Evolutionary conservation across 2,329 filamentous ascomycete genomes (phyloP).

Genomic region (Dichotomopilus funicola): DNA sequence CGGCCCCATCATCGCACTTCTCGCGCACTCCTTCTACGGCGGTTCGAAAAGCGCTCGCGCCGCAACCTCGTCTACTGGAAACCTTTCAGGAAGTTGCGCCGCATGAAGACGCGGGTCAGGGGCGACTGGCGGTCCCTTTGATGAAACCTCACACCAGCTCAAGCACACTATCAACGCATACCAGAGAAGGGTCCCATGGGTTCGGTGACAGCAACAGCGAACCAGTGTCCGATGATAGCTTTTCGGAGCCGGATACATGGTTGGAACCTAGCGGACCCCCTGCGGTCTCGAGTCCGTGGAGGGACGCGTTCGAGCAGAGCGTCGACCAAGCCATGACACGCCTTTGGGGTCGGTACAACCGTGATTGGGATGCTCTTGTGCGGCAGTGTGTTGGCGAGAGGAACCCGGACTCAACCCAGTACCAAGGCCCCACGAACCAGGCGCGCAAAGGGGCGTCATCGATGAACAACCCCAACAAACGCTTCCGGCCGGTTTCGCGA

Average conservation of each 20-base stretch:
- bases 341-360: conserved; percentile 21
- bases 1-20: neutral
- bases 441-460: conserved; percentile 12
- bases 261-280: conserved; percentile 6
- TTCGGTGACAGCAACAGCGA: conserved; percentile 20
- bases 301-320: conserved; percentile 7
- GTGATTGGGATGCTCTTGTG: conserved; percentile 19
- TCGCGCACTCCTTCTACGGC: neutral
- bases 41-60: neutral
- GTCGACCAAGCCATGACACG: conserved; percentile 14
- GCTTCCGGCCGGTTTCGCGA: conserved; percentile 6
- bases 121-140: neutral
- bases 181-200: conserved; percentile 5
- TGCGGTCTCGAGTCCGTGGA: conserved; percentile 9
- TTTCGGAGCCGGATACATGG: conserved; percentile 21
- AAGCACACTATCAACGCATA: conserved; percentile 15
- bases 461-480: neutral
- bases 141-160: conserved; percentile 17
- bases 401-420: conserved; percentile 2
- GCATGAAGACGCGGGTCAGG: neutral
- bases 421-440: conserved; percentile 6
- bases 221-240: conserved; percentile 16
- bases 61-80: neutral
- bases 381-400: conserved; percentile 12
- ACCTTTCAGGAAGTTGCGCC: neutral